Percentiles rank a stretch among this genome's conserved stretches.
Evolutionary conservation across 2,329 filamentous ascomycete species (phyloP).

Genomic region (Coleophoma cylindrospora): DNA sequence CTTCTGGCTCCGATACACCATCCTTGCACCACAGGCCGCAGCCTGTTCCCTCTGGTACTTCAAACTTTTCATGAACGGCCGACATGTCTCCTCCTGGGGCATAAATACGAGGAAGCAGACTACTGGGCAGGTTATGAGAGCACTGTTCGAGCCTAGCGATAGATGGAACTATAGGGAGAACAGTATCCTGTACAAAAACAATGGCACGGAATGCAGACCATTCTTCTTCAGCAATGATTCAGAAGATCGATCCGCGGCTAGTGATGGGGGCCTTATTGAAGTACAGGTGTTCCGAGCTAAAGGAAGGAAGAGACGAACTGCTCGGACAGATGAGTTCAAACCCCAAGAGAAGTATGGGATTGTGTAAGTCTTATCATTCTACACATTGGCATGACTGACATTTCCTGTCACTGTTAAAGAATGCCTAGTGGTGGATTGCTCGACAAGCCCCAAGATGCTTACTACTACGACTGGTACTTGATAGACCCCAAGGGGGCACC

Average conservation of each 20-base stretch:
- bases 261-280: constrained; percentile 52
- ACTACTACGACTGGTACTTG: constrained; percentile 47
- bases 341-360: constrained; percentile 47
- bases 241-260: constrained; percentile 30
- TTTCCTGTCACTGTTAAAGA: constrained; percentile 25
- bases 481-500: constrained; percentile 46
- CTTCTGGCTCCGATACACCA: constrained; percentile 47
- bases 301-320: constrained; percentile 37
- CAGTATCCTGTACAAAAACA: constrained; percentile 24
- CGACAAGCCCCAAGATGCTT: constrained; percentile 43
- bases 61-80: constrained; percentile 50
- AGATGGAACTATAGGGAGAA: constrained; percentile 35
- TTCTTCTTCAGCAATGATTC: constrained; percentile 41
- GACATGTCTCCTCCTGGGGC: constrained; percentile 47
- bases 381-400: not conserved
- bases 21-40: constrained; percentile 27
- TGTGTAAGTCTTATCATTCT: constrained; percentile 34
- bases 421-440: constrained; percentile 48
- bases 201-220: constrained; percentile 40
- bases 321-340: constrained; percentile 37
- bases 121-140: constrained; percentile 36
- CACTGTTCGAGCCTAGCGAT: constrained; percentile 43
- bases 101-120: constrained; percentile 31
- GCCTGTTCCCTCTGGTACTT: constrained; percentile 39
- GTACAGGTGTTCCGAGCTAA: constrained; percentile 47